Base-by-base conservation (phyloP, 176 grass and related monocot genomes). In the Avena sativa region DNA sequence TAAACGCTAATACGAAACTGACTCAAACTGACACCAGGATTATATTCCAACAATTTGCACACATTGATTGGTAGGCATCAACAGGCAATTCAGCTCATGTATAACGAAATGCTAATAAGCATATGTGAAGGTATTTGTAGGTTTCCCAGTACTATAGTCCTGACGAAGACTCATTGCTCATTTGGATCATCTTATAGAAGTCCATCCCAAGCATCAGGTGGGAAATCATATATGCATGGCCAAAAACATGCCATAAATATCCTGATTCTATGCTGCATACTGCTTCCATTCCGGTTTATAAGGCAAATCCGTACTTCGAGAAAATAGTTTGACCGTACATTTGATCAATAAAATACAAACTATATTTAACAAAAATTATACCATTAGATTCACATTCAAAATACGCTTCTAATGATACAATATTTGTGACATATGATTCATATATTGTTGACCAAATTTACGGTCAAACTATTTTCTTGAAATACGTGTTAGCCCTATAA, bases 201-300 rank as follows among this genome's bases (percentile, higher is more conserved):
- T 34, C 36, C 50, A 76, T 36, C 58, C 62, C 14, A 69, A 8
- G 8, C 71, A 86, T 86, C 26, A 86, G 71, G 65, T 59, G 71
- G 15, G 25, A 86, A 51, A 66, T 58, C 48, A 61, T 15, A 71
- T 70, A 82, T 43, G 67, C 34, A 81, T 40, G 67, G 52, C 8
- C 11, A 82, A 63, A 90, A 78, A 63, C n/a, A 63, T 25, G 43
- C 13, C 48, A 78, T 9, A n/a, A 19, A 48, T 71, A 71, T 78
- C 58, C 9, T 38, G 62, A 82, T 46, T 46, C 20, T 63, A 81
- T 34, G 38, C 32, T 28, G 28, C 12, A 86, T 21, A 19, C 30
- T 30, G 2, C 30, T 1, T 30, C 30, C 30, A 30, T 2, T 30
- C 30, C 30, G 30, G 30, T 30, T 30, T 30, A 30, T 30, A 30